phyloP scores from a whole-genome alignment of 1,139 yeast species.

The Candida tetrigidarum region DNA sequence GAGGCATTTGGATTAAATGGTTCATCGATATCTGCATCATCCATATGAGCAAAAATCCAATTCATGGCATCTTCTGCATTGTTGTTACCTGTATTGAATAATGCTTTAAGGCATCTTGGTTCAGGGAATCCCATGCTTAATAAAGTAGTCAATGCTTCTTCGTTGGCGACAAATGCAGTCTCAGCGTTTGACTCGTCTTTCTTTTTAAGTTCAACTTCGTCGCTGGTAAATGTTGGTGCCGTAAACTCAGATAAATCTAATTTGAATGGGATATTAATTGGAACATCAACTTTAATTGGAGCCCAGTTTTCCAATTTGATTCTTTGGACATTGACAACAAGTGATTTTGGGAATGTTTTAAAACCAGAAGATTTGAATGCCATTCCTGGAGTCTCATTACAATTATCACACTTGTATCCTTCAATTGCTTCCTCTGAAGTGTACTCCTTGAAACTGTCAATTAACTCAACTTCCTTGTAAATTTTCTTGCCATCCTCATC shows the following conservation, averaged over 20 bases:
- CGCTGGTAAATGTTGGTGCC: slow-evolving; percentile 35
- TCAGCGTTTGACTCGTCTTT: slow-evolving; percentile 24
- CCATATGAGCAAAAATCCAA: slow-evolving; percentile 90
- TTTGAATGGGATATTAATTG: slow-evolving; percentile 60
- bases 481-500: slow-evolving; percentile 48
- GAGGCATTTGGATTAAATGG: slow-evolving; percentile 44
- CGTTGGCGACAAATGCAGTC: slow-evolving; percentile 55
- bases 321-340: slow-evolving; percentile 76
- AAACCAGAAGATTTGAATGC: slow-evolving; percentile 55
- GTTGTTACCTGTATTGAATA: slow-evolving; percentile 71
- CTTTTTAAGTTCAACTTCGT: slow-evolving; percentile 45
- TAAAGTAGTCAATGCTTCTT: slow-evolving; percentile 56
- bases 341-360: slow-evolving; percentile 67
- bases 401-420: slow-evolving; percentile 65
- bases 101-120: slow-evolving; percentile 65
- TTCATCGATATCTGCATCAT: slow-evolving; percentile 75
- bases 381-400: slow-evolving; percentile 47
- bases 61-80: slow-evolving; percentile 83
- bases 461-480: slow-evolving; percentile 55
- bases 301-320: slow-evolving; percentile 89
- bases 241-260: slow-evolving; percentile 35
- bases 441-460: slow-evolving; percentile 52
- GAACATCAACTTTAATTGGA: slow-evolving; percentile 81
- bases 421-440: slow-evolving; percentile 63
- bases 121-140: slow-evolving; percentile 88